Evolutionary conservation across 345 rosid genomes (phyloP).

Genomic region (Gossypium thurberi): DNA sequence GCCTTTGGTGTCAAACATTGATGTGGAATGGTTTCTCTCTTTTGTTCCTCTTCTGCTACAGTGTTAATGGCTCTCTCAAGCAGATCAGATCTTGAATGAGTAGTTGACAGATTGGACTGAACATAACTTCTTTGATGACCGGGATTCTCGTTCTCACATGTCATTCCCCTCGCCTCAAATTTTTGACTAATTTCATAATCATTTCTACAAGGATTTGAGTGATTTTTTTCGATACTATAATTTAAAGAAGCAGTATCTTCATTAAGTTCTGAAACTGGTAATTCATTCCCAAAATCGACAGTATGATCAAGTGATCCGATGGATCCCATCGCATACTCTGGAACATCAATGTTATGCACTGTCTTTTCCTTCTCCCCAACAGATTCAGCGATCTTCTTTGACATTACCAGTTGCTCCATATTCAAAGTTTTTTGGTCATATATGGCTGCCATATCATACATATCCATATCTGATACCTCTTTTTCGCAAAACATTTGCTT

Average conservation of each 20-base stretch:
- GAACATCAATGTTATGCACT: constrained; percentile 13
- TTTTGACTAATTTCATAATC: constrained; percentile 17
- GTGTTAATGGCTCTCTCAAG: constrained; percentile 22
- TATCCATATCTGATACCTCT: constrained; percentile 35
- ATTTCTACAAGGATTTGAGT: background rate
- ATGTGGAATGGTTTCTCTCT: constrained; percentile 11
- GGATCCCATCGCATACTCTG: constrained; percentile 23
- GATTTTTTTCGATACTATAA: constrained; percentile 10
- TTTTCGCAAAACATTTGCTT: constrained; percentile 36
- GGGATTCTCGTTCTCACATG: constrained; percentile 15
- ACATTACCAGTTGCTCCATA: constrained; percentile 19
- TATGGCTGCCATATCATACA: background rate
- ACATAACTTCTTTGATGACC: constrained; percentile 11
- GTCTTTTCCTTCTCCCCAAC: constrained; percentile 24
- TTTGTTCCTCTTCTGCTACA: constrained; percentile 22
- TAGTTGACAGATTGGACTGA: constrained; percentile 12
- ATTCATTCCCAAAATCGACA: constrained; percentile 38
- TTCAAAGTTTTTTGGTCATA: constrained; percentile 15
- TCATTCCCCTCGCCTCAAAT: constrained; percentile 17
- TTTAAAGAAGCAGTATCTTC: constrained; percentile 21
- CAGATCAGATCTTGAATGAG: constrained; percentile 9
- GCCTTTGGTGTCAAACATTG: constrained; percentile 18
- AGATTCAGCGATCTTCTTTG: constrained; percentile 17
- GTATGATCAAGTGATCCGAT: constrained; percentile 17
- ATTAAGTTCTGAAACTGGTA: constrained; percentile 28